phyloP scores from a whole-genome alignment of 106 monocot species.

The Dendrobium chrysotoxum region DNA sequence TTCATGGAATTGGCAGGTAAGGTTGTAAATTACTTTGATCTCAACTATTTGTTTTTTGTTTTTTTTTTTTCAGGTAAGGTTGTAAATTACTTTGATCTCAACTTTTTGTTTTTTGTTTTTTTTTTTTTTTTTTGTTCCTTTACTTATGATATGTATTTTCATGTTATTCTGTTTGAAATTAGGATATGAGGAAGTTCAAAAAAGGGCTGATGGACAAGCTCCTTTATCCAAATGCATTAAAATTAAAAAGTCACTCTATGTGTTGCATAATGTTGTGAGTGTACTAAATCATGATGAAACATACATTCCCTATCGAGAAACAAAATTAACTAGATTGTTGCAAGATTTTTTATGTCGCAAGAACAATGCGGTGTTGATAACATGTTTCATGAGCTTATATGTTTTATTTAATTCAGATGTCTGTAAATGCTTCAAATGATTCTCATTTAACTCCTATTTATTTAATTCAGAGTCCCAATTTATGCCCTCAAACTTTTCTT shows the following conservation, averaged over 20 bases:
- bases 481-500: too few species aligned
- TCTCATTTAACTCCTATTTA: neutral
- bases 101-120: too few species aligned
- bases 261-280: conserved; percentile 26
- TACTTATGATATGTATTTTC: neutral
- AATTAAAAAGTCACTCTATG: too few species aligned
- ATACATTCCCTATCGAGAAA: conserved; percentile 45
- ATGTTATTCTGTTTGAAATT: neutral
- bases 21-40: neutral
- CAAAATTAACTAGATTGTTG: conserved; percentile 52
- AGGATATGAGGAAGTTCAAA: conserved; percentile 20
- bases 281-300: conserved; percentile 35
- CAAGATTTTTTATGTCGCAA: conserved; percentile 25
- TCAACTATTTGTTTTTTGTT: too few species aligned
- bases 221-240: too few species aligned
- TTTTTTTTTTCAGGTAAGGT: too few species aligned
- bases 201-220: too few species aligned
- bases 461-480: conserved; percentile 7
- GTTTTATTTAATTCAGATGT: too few species aligned
- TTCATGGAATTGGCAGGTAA: conserved; percentile 34
- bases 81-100: too few species aligned
- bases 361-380: neutral
- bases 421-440: too few species aligned
- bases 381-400: neutral
- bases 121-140: neutral